Evolutionary conservation across 2,329 filamentous ascomycete genomes (phyloP), one percentile per base, ranked within the genome.

Genomic region (Fusarium dlaminii): DNA sequence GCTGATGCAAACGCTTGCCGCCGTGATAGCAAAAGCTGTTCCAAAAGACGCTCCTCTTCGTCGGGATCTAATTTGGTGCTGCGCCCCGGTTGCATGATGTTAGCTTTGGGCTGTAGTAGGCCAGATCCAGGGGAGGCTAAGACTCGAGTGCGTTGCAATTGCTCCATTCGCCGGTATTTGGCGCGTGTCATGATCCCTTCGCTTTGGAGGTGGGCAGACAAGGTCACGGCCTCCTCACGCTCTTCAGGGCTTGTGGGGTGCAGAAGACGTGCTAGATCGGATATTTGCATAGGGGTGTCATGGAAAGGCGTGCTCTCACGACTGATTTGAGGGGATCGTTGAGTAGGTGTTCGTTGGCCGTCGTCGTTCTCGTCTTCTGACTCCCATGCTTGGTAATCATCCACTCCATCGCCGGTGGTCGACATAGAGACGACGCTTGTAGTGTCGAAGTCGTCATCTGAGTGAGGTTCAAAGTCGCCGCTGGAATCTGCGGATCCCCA

Each of bases 401-500:
- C 84, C 18, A 86, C 82, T 79, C 57, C 77, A 75, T 81, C 82
- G 39, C 84, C 84, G 5, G 82, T 84, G 13, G 86, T 87, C 0
- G 80, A 79, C 59, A 79, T 69, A 8, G 94, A 94, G n/a, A 96
- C 84, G 40, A 97, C 87, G 78, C 95, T 98, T 2, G 94, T 97
- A 14, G 89, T 89, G 79, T 97, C 94, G 79, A 92, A 91, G 49
- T 92, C 87, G 17, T 90, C 87, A 9, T 84, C 80, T 17, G 85
- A 81, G 13, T 82, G 79, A 2, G 91, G 91, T 37, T 86, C 81
- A 80, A 95, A 98, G 71, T 96, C 93, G 34, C 93, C 93, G 78
- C 94, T 98, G 10, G 87, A 87, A 80, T 98, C 96, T 37, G 91
- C 87, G 22, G 92, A 91, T 3, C 96, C 95, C 91, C 94, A 98